These are phyloP conservation scores for Musa troglodytarum DNA, from an alignment of 176 grass and related monocot species.

Conservation along the genomic window DNA sequence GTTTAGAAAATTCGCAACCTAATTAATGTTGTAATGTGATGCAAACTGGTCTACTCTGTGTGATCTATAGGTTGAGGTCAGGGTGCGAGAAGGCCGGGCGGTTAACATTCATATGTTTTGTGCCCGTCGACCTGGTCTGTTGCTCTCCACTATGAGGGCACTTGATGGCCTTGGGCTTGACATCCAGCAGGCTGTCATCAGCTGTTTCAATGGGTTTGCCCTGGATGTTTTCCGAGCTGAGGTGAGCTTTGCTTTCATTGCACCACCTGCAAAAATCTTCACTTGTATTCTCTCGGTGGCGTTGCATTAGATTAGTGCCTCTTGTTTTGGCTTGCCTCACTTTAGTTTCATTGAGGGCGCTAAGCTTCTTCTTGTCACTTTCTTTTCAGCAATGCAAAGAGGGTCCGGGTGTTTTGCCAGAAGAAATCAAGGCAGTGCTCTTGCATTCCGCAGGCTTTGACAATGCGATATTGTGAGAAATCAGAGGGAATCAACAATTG, in stretches of 20 bases:
- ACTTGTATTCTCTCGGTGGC: not conserved
- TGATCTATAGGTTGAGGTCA: slow-evolving; percentile 59
- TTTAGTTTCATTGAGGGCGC: not conserved
- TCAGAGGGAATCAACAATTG: not conserved
- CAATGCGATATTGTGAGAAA: slow-evolving; percentile 23
- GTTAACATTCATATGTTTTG: slow-evolving; percentile 96
- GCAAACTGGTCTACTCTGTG: not conserved
- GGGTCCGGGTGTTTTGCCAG: slow-evolving; percentile 41
- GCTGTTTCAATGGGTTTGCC: slow-evolving; percentile 65
- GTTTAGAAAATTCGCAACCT: not conserved
- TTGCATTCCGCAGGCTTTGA: slow-evolving; percentile 47
- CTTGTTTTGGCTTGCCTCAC: not conserved
- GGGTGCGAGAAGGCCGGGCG: slow-evolving; percentile 46
- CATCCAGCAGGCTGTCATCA: slow-evolving; percentile 61
- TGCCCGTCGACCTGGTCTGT: slow-evolving; percentile 43
- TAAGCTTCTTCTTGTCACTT: slow-evolving; percentile 8
- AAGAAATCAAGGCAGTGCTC: slow-evolving; percentile 77
- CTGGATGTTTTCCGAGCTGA: slow-evolving; percentile 72
- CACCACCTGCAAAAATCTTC: not conserved
- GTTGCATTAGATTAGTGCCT: not conserved
- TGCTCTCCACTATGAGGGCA: slow-evolving; percentile 54
- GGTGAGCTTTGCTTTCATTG: slow-evolving; percentile 23
- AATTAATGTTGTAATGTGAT: too few relatives aligned
- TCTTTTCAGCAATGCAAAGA: slow-evolving; percentile 46
- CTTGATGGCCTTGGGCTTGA: slow-evolving; percentile 61